Conservation (phyloP, 2,329 filamentous ascomycete genomes). For the Penicillium glabrum region DNA sequence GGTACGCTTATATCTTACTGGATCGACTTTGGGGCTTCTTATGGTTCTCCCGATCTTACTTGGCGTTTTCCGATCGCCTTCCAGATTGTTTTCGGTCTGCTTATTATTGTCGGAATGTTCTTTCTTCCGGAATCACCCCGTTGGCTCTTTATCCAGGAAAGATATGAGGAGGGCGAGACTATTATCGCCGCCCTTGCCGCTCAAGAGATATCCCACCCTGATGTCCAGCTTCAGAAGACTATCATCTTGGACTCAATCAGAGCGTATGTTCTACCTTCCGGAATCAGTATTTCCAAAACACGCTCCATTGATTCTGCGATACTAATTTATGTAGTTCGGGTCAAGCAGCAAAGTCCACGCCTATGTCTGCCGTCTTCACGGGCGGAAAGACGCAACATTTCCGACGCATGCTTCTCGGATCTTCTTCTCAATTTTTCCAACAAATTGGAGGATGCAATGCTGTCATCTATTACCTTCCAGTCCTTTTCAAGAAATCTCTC, state of each 20-base stretch:
- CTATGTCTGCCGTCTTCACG: constrained; percentile 16
- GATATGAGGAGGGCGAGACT: background rate
- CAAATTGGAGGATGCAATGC: constrained; percentile 49
- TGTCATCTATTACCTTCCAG: constrained; percentile 46
- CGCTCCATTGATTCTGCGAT: background rate
- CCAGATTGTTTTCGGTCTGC: background rate
- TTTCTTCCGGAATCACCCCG: background rate
- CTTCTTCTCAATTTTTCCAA: constrained; percentile 38
- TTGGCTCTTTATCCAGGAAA: background rate
- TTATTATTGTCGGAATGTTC: background rate
- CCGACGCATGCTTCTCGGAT: constrained; percentile 30
- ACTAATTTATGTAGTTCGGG: background rate
- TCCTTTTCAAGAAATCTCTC: constrained; percentile 46
- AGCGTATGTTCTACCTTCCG: background rate
- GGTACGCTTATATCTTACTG: background rate
- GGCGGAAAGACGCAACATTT: constrained; percentile 31
- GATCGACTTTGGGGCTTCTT: background rate
- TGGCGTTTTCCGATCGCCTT: background rate
- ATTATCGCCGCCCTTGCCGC: background rate
- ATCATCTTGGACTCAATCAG: background rate
- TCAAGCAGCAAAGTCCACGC: background rate
- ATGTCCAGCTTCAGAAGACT: background rate
- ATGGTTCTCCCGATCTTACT: background rate
- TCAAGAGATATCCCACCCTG: background rate
- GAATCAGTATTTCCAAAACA: background rate